A percentile compares a stretch with the other conserved stretches of the same genome.
These are phyloP conservation scores for Acephala macrosclerotiorum DNA, from an alignment of 2,329 filamentous ascomycete genomes.

Conservation along the genomic window DNA sequence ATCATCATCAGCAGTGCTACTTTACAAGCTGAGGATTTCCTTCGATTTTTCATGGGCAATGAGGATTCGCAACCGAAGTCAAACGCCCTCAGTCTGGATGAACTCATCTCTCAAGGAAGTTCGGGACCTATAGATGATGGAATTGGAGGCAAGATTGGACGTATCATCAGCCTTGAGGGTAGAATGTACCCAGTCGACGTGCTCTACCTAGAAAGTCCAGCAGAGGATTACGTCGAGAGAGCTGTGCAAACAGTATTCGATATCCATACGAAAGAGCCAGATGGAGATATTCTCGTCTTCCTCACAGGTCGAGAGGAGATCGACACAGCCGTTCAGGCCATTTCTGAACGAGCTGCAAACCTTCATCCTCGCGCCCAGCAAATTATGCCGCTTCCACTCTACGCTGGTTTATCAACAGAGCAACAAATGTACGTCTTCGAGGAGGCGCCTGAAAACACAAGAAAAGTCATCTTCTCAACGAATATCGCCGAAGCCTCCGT, in stretches of 20 bases:
- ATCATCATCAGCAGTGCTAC: conserved; percentile 95
- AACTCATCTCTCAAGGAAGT: conserved; percentile 39
- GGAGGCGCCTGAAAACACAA: conserved; percentile 77
- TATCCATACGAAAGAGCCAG: conserved; percentile 81
- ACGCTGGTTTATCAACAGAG: conserved; percentile 87
- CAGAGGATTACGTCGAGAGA: conserved; percentile 86
- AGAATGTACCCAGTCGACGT: conserved; percentile 89
- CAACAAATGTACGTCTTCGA: conserved; percentile 97
- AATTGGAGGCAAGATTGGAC: conserved; percentile 53
- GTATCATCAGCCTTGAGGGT: conserved; percentile 86
- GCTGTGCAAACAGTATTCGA: conserved; percentile 85
- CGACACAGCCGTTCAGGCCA: conserved; percentile 78
- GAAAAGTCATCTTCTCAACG: conserved; percentile 92
- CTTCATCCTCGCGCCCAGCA: conserved; percentile 65
- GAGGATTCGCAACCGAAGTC: conserved; percentile 45
- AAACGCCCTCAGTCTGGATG: conserved; percentile 42
- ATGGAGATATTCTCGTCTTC: conserved; percentile 91
- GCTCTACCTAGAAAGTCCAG: conserved; percentile 78
- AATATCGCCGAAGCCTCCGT: conserved; percentile 98
- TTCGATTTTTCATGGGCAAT: conserved; percentile 72
- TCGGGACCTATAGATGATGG: conserved; percentile 32
- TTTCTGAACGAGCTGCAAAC: conserved; percentile 74
- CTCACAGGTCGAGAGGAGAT: conserved; percentile 94
- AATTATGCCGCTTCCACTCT: conserved; percentile 80
- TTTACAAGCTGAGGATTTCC: conserved; percentile 85